A percentile compares a stretch with the other conserved stretches of the same genome.
Conservation (phyloP, 306 rosid species). For the Dalbergia cultrata region DNA sequence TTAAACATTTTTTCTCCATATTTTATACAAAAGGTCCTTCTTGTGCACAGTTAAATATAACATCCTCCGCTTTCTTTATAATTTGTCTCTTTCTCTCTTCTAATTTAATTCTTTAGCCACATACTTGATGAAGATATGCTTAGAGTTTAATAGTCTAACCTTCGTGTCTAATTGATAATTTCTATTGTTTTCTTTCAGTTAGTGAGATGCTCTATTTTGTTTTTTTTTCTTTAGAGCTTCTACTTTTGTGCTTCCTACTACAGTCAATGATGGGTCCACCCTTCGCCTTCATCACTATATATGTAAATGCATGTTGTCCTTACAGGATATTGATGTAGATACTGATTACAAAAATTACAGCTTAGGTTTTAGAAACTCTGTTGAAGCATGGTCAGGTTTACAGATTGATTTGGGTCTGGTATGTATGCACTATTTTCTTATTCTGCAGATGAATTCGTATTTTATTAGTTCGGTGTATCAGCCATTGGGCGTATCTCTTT, state of each 20-base stretch:
- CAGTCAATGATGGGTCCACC: constrained; percentile 4
- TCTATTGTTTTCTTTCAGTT: constrained; percentile 21
- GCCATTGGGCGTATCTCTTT: constrained; percentile 14
- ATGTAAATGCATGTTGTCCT: constrained; percentile 30
- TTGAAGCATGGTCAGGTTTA: too few species aligned
- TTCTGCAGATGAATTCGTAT: neutral
- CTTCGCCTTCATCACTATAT: neutral
- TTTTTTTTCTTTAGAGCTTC: too few species aligned
- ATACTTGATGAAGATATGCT: neutral
- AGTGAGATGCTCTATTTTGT: too few species aligned
- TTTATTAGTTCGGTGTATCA: too few species aligned
- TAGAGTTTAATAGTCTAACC: constrained; percentile 3
- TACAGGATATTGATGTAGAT: too few species aligned
- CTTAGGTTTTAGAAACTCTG: constrained; percentile 61
- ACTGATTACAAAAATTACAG: constrained; percentile 55
- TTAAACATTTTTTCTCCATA: neutral
- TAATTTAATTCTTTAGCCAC: neutral
- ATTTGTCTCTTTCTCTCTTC: constrained; percentile 12
- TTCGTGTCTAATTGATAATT: neutral
- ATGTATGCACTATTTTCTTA: too few species aligned
- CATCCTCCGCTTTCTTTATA: constrained; percentile 24
- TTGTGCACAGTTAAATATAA: constrained; percentile 13
- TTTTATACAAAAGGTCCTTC: neutral
- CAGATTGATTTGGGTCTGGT: too few species aligned
- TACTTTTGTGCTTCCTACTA: too few species aligned